Evolutionary conservation across 2,329 filamentous ascomycete species (phyloP).

Genomic region (Diaporthe ilicicola): DNA sequence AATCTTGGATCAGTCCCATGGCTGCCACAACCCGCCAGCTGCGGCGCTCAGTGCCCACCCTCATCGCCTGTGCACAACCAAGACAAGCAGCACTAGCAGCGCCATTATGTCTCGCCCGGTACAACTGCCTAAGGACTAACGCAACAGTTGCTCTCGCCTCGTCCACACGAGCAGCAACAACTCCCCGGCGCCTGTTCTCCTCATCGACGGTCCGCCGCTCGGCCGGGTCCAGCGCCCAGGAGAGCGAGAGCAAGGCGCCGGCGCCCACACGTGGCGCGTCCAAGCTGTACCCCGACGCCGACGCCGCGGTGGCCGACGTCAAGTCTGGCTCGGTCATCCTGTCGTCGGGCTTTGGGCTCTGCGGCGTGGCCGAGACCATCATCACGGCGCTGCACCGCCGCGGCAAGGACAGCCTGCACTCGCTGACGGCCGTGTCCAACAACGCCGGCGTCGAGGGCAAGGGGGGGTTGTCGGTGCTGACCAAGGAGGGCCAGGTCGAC

Average conservation of each 20-base stretch:
- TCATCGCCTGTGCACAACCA: slow-evolving; percentile 7
- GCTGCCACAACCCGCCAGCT: slow-evolving; percentile 27
- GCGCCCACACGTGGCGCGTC: slow-evolving; percentile 46
- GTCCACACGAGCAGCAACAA: not conserved
- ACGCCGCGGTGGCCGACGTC: slow-evolving; percentile 75
- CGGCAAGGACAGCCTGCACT: slow-evolving; percentile 68
- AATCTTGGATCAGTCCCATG: slow-evolving; percentile 12
- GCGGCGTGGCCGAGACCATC: slow-evolving; percentile 66
- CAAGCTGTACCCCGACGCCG: slow-evolving; percentile 64
- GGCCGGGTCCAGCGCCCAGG: not conserved
- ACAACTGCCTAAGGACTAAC: slow-evolving; percentile 4
- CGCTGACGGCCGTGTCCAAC: slow-evolving; percentile 81
- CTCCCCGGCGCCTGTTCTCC: slow-evolving; percentile 24
- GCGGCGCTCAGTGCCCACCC: slow-evolving; percentile 27
- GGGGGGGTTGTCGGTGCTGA: slow-evolving; percentile 73
- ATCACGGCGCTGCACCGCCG: slow-evolving; percentile 58
- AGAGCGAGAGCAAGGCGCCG: not conserved
- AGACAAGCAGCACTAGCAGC: not conserved
- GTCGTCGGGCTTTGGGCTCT: slow-evolving; percentile 84
- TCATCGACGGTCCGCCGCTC: slow-evolving; percentile 2
- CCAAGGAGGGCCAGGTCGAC: slow-evolving; percentile 74
- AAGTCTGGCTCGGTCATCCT: slow-evolving; percentile 75
- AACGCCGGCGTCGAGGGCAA: slow-evolving; percentile 77
- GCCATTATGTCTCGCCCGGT: slow-evolving; percentile 2
- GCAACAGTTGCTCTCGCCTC: not conserved